These are phyloP conservation scores for Naganishia sp. DNA, from an alignment of 1,284 basidiomycete species.

Conservation along the genomic window DNA sequence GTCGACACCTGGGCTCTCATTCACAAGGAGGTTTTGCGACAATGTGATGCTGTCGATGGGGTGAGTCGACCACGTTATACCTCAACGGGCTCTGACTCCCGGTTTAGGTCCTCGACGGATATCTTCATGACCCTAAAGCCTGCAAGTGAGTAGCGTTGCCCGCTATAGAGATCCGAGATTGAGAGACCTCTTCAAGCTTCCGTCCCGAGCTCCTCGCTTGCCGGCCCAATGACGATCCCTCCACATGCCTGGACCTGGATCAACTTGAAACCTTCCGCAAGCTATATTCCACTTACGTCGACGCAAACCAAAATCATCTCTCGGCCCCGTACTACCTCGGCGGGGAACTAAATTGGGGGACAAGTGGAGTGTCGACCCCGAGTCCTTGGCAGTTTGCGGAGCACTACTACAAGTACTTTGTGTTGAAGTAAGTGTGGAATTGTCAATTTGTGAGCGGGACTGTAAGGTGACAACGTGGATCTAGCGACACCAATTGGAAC, in stretches of 20 bases:
- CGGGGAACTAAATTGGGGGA: conserved; percentile 5
- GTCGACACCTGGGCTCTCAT: conserved; percentile 3
- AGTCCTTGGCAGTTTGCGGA: conserved; percentile 7
- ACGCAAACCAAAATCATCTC: conserved; percentile 5
- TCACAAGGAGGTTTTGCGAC: conserved; percentile 15
- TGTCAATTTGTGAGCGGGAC: neutral
- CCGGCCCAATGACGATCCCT: neutral
- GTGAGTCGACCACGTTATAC: neutral
- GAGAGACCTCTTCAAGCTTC: neutral
- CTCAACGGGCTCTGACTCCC: neutral
- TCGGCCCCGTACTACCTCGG: conserved; percentile 7
- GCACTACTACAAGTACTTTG: conserved; percentile 18
- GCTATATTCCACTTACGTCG: conserved; percentile 20
- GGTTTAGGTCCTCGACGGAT: conserved; percentile 4
- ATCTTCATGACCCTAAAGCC: conserved; percentile 10
- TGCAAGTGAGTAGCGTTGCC: conserved; percentile 6
- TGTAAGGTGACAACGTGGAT: no score
- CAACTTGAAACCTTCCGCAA: conserved; percentile 22
- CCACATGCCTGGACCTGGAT: conserved; percentile 8
- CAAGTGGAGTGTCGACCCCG: conserved; percentile 5
- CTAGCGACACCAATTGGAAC: conserved; percentile 17
- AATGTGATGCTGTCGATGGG: conserved; percentile 25
- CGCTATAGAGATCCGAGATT: no score
- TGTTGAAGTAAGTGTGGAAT: conserved; percentile 10
- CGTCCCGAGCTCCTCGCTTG: conserved; percentile 5